A percentile compares a stretch with the other conserved stretches of the same genome.
Conservation (phyloP, 2,329 filamentous ascomycete genomes). For the Myriangium duriaei region DNA sequence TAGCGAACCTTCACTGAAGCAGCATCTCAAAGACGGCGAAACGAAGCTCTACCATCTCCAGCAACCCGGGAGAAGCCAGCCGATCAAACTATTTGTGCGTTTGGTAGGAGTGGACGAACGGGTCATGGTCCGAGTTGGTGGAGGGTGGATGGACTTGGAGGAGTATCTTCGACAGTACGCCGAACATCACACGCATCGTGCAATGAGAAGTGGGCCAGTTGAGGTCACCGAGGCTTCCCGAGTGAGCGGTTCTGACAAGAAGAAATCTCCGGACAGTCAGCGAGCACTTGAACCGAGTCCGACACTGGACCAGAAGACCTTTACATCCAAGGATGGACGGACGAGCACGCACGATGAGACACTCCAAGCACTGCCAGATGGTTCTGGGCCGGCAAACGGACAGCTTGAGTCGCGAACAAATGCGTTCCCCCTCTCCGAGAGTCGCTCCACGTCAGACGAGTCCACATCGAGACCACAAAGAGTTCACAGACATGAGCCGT, state of each 20-base stretch:
- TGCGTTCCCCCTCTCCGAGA: background rate
- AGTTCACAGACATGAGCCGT: background rate
- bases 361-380: background rate
- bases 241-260: conserved; percentile 1
- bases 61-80: conserved; percentile 67
- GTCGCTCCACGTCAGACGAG: conserved; percentile 1
- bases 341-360: background rate
- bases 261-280: conserved; percentile 8
- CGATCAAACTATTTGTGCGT: conserved; percentile 89
- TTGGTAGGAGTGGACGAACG: conserved; percentile 86
- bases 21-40: conserved; percentile 35
- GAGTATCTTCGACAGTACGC: conserved; percentile 93
- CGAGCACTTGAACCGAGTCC: conserved; percentile 10
- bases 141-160: conserved; percentile 93
- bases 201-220: conserved; percentile 42
- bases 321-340: conserved; percentile 1
- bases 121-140: conserved; percentile 95
- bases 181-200: conserved; percentile 71
- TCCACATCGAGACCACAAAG: background rate
- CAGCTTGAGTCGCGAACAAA: background rate
- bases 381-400: background rate
- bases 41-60: conserved; percentile 90
- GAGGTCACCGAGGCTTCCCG: conserved; percentile 37
- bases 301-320: background rate
- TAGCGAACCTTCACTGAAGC: background rate